These are phyloP conservation scores for Hyparrhenia diplandra DNA, from an alignment of 176 grass and related monocot genomes.

Conservation along the genomic window DNA sequence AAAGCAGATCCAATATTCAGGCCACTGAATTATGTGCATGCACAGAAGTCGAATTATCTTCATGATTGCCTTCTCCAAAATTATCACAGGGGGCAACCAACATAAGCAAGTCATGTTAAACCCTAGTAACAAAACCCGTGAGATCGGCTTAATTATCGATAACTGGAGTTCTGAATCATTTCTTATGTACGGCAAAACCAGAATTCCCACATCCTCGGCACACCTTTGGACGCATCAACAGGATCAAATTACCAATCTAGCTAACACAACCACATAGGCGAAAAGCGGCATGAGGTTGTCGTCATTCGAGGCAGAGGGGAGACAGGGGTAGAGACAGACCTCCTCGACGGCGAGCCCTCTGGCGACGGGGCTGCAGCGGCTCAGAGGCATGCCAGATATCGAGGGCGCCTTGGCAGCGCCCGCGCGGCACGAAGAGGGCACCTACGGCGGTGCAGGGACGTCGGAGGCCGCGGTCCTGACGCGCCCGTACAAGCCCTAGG, in stretches of 20 bases:
- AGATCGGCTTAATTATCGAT: not conserved
- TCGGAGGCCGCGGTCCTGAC: slow-evolving; percentile 12
- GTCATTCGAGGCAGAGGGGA: not conserved
- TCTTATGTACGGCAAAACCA: not conserved
- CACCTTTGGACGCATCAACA: not conserved
- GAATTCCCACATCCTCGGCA: not conserved
- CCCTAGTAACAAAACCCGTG: not conserved
- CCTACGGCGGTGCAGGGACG: slow-evolving; percentile 16
- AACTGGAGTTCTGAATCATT: not conserved
- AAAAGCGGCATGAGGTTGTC: not conserved
- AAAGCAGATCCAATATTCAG: slow-evolving; percentile 13
- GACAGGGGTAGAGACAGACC: not conserved
- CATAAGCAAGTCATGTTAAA: not conserved
- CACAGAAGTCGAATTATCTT: not conserved
- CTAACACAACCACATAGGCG: not conserved
- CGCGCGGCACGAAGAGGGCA: not conserved
- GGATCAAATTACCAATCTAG: slow-evolving; percentile 3
- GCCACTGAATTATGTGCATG: not conserved
- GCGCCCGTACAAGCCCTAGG: slow-evolving; percentile 34
- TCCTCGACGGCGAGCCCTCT: not conserved
- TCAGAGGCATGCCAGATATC: not conserved
- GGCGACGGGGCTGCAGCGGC: not conserved
- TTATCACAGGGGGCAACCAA: not conserved
- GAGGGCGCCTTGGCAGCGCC: not conserved
- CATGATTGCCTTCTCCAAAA: not conserved